Evolutionary conservation across 2,329 filamentous ascomycete species (phyloP).

Genomic region (Hawksworthiomyces lignivorus): DNA sequence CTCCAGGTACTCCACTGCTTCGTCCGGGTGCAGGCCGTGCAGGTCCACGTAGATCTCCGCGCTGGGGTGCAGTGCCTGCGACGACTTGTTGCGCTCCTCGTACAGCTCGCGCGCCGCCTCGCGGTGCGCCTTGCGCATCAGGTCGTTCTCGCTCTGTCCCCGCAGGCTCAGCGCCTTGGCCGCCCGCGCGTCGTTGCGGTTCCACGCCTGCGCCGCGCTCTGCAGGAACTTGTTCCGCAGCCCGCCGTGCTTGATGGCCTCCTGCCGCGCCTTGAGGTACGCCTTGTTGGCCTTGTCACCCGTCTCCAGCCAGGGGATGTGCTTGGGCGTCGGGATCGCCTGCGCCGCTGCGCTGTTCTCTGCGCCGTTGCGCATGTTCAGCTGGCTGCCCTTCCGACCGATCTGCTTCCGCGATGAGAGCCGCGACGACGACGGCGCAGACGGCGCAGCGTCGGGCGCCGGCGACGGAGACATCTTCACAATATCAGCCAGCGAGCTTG

Average conservation of each 20-base stretch:
- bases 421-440: conserved; percentile 33
- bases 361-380: conserved; percentile 54
- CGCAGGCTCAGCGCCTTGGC: conserved; percentile 91
- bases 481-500: conserved; percentile 83
- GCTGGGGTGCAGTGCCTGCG: conserved; percentile 24
- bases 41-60: conserved; percentile 89
- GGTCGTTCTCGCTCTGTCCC: conserved; percentile 91
- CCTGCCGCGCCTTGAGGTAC: conserved; percentile 88
- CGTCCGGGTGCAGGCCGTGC: conserved; percentile 96
- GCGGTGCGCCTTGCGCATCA: conserved; percentile 94
- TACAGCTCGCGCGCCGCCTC: conserved; percentile 89
- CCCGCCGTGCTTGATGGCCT: conserved; percentile 95
- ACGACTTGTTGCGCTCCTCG: conserved; percentile 82
- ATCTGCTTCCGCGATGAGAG: conserved; percentile 54
- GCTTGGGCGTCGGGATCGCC: conserved; percentile 78
- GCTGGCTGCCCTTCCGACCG: conserved; percentile 56
- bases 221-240: conserved; percentile 95
- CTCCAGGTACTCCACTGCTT: conserved; percentile 90
- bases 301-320: conserved; percentile 95
- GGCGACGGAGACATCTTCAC: conserved; percentile 92
- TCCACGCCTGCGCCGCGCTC: conserved; percentile 96
- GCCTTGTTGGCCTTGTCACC: conserved; percentile 85
- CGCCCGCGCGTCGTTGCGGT: conserved; percentile 90
- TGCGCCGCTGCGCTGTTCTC: conserved; percentile 77
- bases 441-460: conserved; percentile 18